Evolutionary conservation across 768 basidiomycete genomes (phyloP).

Genomic region (Lentinula aciculospora): DNA sequence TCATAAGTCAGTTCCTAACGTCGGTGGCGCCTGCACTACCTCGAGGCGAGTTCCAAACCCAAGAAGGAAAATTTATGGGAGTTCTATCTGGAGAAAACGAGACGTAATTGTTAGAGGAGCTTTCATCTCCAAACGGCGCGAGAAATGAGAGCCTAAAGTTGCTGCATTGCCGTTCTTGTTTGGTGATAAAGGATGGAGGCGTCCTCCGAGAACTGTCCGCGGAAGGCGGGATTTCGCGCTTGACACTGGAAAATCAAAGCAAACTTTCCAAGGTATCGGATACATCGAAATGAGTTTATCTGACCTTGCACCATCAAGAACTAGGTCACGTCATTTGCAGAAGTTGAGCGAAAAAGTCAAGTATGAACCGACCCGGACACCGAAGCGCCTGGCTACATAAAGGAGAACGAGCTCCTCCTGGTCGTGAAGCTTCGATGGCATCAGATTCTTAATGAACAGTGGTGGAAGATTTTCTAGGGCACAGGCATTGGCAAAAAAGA

Average conservation of each 20-base stretch:
- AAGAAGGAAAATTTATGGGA: constrained; percentile 10
- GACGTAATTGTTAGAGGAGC: background rate
- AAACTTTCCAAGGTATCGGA: constrained; percentile 37
- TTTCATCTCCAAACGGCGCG: constrained; percentile 15
- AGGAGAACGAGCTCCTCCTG: too few relatives aligned
- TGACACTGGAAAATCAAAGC: background rate
- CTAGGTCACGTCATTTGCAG: background rate
- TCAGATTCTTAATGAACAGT: constrained; percentile 2
- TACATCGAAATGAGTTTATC: constrained; percentile 29
- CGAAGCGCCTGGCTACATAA: background rate
- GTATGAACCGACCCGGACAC: background rate
- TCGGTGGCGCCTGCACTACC: constrained; percentile 9
- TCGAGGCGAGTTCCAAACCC: constrained; percentile 16
- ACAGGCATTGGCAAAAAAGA: background rate
- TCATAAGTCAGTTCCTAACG: constrained; percentile 15
- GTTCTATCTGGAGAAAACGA: constrained; percentile 4
- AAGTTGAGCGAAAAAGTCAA: background rate
- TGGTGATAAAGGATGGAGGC: constrained; percentile 28
- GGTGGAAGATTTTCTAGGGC: constrained; percentile 2
- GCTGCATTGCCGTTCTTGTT: constrained; percentile 25
- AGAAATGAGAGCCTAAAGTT: constrained; percentile 21
- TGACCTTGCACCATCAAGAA: constrained; percentile 7
- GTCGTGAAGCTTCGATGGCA: background rate
- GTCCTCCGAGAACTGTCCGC: constrained; percentile 20
- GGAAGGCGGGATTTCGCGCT: constrained; percentile 30